Base-by-base conservation (phyloP, 2,329 filamentous ascomycete genomes). In the Botryotinia calthae region DNA sequence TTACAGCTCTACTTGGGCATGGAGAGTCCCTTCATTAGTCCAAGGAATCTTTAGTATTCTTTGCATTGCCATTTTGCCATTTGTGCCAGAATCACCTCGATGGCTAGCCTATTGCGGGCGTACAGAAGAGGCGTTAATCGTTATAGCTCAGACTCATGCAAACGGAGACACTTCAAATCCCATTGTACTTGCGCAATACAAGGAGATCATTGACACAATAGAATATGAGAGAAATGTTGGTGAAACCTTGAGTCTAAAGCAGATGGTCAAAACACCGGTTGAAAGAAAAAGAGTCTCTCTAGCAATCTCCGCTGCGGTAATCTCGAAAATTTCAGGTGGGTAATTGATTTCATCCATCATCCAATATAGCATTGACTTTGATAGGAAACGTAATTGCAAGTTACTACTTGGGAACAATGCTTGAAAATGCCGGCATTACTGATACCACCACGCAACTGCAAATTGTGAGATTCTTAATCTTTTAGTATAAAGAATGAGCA, bases 71-170 rank as follows among this genome's bases (percentile, higher is more conserved):
- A 64, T 77, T n/a, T 51, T 76, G 12, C 75, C 81, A 34, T 78
- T 79, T 62, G 76, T 81, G 34, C 81, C 81, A 10, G 89, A 91
- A 77, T 88, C 86, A 4, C 89, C 89, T 0, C 82, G 88, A 71
- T 90, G 88, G 88, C 82, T 90, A 37, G 86, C 88, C 71, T 84
- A 84, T 71, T 84, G 87, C 0, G 75, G 67, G 16, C 74, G 82
- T 82, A 2, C 78, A 83, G 22, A 12, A 77, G 87, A 91, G 79
- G 87, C 87, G 0, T 81, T 34, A n/a, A 67, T 75, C 20, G 80
- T 82, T 31, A 74, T 89, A 14, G 82, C 83, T 2, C 84, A 86
- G 3, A 83, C 90, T 56, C 88, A 88, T 73, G 86, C 85, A 10
- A 83, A 90, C 63, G 88, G 87, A 1, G 83, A 87, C 75, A 83